Evolutionary conservation across 768 basidiomycete genomes (phyloP).

Genomic region (Pisolithus marmoratus): DNA sequence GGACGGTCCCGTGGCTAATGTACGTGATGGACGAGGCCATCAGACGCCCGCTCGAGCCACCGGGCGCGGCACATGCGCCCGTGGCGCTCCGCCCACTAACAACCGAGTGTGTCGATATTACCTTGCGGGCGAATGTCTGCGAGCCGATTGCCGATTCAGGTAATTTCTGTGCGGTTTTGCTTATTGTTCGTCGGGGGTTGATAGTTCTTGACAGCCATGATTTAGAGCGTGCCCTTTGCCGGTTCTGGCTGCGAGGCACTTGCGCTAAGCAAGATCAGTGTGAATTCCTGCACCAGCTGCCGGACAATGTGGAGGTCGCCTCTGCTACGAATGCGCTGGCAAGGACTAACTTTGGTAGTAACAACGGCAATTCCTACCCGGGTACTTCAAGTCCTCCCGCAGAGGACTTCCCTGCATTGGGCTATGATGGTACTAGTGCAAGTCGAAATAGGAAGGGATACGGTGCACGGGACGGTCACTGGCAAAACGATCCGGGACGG

Average conservation of each 20-base stretch:
- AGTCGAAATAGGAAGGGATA: conserved; percentile 40
- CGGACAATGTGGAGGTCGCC: conserved; percentile 77
- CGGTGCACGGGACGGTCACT: conserved; percentile 30
- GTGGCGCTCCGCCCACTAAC: conserved; percentile 42
- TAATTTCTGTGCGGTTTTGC: conserved; percentile 30
- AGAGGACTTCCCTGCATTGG: conserved; percentile 71
- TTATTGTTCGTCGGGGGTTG: conserved; percentile 8
- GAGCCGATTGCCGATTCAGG: conserved; percentile 98
- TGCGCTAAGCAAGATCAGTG: conserved; percentile 96
- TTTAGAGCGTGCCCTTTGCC: conserved; percentile 87
- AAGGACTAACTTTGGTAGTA: conserved; percentile 53
- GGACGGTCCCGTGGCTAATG: conserved; percentile 35
- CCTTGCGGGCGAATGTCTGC: conserved; percentile 90
- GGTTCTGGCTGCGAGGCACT: conserved; percentile 97
- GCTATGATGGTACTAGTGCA: conserved; percentile 35
- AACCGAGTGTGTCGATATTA: conserved; percentile 94
- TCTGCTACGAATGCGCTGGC: conserved; percentile 63
- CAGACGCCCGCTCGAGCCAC: conserved; percentile 14
- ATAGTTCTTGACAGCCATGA: conserved; percentile 62
- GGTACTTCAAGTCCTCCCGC: conserved; percentile 26
- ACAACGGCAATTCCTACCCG: conserved; percentile 34
- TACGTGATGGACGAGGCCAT: conserved; percentile 39
- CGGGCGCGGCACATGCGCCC: conserved; percentile 23
- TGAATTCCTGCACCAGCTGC: conserved; percentile 92
- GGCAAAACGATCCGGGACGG: conserved; percentile 75